Conservation (phyloP, 2,329 filamentous ascomycete genomes). For the Colletotrichum shisoi region DNA sequence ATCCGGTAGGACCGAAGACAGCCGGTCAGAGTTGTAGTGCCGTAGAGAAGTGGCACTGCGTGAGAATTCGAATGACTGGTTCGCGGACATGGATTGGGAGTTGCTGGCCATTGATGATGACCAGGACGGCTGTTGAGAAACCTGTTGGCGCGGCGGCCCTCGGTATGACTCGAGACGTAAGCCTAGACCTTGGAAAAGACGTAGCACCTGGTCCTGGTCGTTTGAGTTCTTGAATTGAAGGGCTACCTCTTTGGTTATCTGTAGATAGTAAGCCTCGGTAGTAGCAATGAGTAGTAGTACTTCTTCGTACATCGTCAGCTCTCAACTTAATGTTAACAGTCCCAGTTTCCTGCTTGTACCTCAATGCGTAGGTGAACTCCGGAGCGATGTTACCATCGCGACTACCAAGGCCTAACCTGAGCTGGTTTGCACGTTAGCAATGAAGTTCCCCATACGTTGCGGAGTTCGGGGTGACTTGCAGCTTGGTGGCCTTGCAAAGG, state of each 20-base stretch:
- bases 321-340: neutral
- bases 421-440: neutral
- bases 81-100: neutral
- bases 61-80: neutral
- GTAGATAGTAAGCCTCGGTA: neutral
- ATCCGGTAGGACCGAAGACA: neutral
- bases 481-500: conserved; percentile 5
- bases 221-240: conserved; percentile 17
- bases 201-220: conserved; percentile 5
- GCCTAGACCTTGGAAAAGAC: conserved; percentile 7
- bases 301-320: conserved; percentile 1
- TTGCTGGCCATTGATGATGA: neutral
- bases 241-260: conserved; percentile 1
- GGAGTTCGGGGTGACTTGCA: neutral
- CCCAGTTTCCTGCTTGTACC: neutral
- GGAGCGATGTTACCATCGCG: neutral
- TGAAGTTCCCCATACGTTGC: no score
- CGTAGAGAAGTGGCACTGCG: neutral
- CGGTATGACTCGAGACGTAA: neutral
- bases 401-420: conserved; percentile 15
- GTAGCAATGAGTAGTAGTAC: neutral
- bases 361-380: conserved; percentile 1
- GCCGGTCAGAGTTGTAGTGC: neutral
- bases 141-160: neutral
- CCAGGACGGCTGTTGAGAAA: neutral